Evolutionary conservation across 371 early-diverging fungal genomes (phyloP), one percentile per base, ranked within the genome.

Genomic region (Saksenaea vasiformis): DNA sequence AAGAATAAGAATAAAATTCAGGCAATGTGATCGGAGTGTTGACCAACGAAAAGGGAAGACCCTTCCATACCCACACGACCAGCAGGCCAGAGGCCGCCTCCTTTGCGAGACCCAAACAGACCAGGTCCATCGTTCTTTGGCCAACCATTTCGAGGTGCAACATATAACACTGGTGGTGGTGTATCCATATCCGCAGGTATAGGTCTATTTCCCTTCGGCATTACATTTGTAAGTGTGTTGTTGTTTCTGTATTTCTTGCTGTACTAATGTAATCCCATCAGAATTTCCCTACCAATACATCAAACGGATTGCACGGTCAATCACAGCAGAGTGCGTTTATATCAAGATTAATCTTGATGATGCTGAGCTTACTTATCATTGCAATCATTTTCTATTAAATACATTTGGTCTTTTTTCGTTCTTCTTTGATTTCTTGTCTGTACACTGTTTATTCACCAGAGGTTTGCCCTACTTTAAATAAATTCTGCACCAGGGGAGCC

Each of bases 1-100:
- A 61, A 61, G 38, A 43, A 38, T 44, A 19, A 14, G 27, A 47
- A 56, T 28, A 28, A 28, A 26, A 1, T 58, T 24, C 24, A 39
- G 51, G 53, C 36, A 38, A 59, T 17, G 35, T 27, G 39, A 43
- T 47, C 22, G 55, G 24, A 28, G 31, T n/a, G 37, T 27, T 41
- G 43, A 62, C 39, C 9, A 1, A 14, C 38, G 26, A 9, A 11
- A 35, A 73, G 74, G 62, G 65, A 66, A 15, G 76, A 78, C 43
- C 69, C 78, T 15, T 79, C 83, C 24, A 80, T 88, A 27, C 90
- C 90, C 22, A 85, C 81, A 54, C 78, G 90, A 34, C 90, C 90
- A 15, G 83, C 88, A 24, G 90, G 89, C 54, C 90, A 87, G 66
- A 77, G 90, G 47, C 89, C 89, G 26, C 79, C 84, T 31, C 88